Evolutionary conservation across 1,284 basidiomycete genomes (phyloP).

Genomic region (Chondrostereum purpureum): DNA sequence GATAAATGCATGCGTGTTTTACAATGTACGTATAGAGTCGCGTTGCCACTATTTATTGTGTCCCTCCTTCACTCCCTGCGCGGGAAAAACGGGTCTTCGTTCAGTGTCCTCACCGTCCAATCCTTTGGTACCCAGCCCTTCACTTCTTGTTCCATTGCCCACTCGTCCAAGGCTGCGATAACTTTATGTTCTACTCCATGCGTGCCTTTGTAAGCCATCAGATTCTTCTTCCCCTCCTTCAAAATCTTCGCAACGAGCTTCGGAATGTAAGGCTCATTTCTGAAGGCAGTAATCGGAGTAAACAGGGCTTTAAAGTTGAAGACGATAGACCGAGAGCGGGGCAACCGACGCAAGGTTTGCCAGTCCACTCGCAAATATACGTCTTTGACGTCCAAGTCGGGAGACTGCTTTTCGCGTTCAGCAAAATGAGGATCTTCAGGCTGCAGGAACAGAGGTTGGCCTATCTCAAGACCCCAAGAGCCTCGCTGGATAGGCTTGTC

Average conservation of each 20-base stretch:
- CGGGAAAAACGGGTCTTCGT: slow-evolving; percentile 44
- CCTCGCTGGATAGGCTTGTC: slow-evolving; percentile 45
- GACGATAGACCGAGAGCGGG: slow-evolving; percentile 36
- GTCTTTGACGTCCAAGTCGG: slow-evolving; percentile 30
- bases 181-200: slow-evolving; percentile 34
- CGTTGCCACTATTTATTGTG: slow-evolving; percentile 29
- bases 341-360: slow-evolving; percentile 46
- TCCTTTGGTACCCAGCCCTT: slow-evolving; percentile 35
- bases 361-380: slow-evolving; percentile 44
- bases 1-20: slow-evolving; percentile 1
- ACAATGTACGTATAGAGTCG: background rate
- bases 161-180: slow-evolving; percentile 36
- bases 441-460: slow-evolving; percentile 39
- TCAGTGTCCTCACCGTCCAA: slow-evolving; percentile 41
- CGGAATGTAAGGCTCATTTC: slow-evolving; percentile 40
- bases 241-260: slow-evolving; percentile 34
- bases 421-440: slow-evolving; percentile 27
- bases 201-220: slow-evolving; percentile 39
- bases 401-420: slow-evolving; percentile 25
- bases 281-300: slow-evolving; percentile 36
- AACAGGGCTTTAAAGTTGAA: slow-evolving; percentile 50
- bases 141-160: slow-evolving; percentile 41
- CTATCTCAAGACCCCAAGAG: slow-evolving; percentile 43
- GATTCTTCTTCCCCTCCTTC: slow-evolving; percentile 28
- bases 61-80: too few relatives aligned